Evolutionary conservation across 768 basidiomycete genomes (phyloP).

Genomic region (Mycena polygramma): DNA sequence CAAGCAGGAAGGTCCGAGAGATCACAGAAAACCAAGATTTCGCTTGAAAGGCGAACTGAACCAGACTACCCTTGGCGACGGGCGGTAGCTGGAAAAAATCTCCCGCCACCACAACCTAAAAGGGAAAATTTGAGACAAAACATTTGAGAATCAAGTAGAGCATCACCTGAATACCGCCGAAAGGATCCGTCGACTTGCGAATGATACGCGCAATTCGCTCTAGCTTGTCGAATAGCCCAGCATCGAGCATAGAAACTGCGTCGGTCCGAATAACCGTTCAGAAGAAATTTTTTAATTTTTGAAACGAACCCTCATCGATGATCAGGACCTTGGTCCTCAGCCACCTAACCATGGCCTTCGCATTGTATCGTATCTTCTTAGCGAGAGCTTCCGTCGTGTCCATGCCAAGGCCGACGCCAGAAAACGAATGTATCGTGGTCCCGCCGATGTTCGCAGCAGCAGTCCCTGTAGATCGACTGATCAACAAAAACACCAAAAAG

Average conservation of each 20-base stretch:
- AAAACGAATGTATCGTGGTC: not conserved
- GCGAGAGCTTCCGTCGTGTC: conserved; percentile 74
- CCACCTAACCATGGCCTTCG: conserved; percentile 87
- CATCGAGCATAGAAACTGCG: conserved; percentile 97
- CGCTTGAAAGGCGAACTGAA: conserved; percentile 95
- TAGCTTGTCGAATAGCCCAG: conserved; percentile 91
- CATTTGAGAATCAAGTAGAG: no score
- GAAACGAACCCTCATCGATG: conserved; percentile 77
- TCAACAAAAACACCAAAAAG: not conserved
- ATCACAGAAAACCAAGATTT: conserved; percentile 79
- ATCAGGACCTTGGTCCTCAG: conserved; percentile 84
- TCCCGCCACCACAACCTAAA: conserved; percentile 78
- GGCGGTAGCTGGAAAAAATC: conserved; percentile 99
- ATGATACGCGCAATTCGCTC: conserved; percentile 73
- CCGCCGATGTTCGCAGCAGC: not conserved
- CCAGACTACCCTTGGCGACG: conserved; percentile 75
- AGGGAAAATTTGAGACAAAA: not conserved
- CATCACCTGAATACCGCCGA: conserved; percentile 98
- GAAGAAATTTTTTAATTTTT: no score
- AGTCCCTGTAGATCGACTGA: not conserved
- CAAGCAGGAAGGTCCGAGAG: conserved; percentile 88
- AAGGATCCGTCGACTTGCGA: conserved; percentile 73
- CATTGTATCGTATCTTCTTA: conserved; percentile 80
- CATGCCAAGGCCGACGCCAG: conserved; percentile 70
- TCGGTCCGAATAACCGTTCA: not conserved